These are phyloP conservation scores for Huntiella decipiens DNA, from an alignment of 2,329 filamentous ascomycete genomes.

Conservation along the genomic window DNA sequence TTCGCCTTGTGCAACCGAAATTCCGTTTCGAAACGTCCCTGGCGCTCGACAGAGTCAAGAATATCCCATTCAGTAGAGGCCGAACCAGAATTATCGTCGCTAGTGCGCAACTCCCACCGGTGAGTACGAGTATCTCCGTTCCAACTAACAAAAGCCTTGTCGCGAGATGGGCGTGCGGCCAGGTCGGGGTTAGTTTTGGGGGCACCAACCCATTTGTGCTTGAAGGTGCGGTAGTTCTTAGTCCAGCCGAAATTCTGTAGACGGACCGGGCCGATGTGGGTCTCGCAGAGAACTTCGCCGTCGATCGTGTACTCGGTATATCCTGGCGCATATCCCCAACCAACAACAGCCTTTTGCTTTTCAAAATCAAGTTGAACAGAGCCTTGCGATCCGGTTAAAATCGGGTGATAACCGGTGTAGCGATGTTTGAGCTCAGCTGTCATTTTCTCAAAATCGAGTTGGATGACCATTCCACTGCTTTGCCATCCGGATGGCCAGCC, in stretches of 20 bases:
- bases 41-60: conserved; percentile 18
- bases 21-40: conserved; percentile 26
- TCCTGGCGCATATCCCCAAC: conserved; percentile 34
- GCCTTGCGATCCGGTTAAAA: conserved; percentile 29
- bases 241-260: conserved; percentile 19
- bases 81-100: conserved; percentile 14
- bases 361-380: conserved; percentile 32
- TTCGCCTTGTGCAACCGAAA: conserved; percentile 11
- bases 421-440: conserved; percentile 27
- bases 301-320: conserved; percentile 27
- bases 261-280: conserved; percentile 24
- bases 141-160: conserved; percentile 30
- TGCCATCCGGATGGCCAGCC: conserved; percentile 21
- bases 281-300: conserved; percentile 34
- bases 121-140: conserved; percentile 30
- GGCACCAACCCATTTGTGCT: conserved; percentile 31
- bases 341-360: conserved; percentile 33
- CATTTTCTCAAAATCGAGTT: conserved; percentile 25
- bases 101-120: conserved; percentile 30
- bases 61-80: conserved; percentile 20
- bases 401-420: conserved; percentile 28
- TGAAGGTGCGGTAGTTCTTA: conserved; percentile 35
- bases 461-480: conserved; percentile 28
- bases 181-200: conserved; percentile 18
- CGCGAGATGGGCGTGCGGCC: conserved; percentile 14